These are phyloP conservation scores for Dipteronia dyeriana DNA, from an alignment of 345 rosid species.

Conservation along the genomic window DNA sequence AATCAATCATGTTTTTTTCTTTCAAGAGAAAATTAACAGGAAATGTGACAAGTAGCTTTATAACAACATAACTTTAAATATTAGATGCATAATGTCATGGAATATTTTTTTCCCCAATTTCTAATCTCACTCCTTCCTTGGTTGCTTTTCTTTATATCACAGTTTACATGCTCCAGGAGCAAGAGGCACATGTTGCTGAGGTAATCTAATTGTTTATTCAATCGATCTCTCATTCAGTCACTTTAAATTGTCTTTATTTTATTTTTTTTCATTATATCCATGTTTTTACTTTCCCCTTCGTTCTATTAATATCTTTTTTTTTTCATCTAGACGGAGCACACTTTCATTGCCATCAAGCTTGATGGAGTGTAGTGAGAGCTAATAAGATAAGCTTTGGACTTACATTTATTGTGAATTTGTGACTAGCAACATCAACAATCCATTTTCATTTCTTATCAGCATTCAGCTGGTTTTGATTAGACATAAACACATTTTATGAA, in stretches of 20 bases:
- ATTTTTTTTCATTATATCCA: not conserved
- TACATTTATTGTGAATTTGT: not conserved
- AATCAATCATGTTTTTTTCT: slow-evolving; percentile 5
- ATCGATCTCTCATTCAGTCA: no score
- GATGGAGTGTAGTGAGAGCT: slow-evolving; percentile 97
- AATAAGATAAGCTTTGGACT: slow-evolving; percentile 46
- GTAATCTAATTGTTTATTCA: slow-evolving; percentile 33
- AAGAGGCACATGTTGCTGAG: slow-evolving; percentile 90
- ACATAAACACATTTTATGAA: not conserved
- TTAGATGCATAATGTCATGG: not conserved
- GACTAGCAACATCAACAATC: slow-evolving; percentile 12
- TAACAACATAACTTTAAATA: not conserved
- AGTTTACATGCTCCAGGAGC: slow-evolving; percentile 90
- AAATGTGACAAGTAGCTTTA: not conserved
- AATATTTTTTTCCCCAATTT: not conserved
- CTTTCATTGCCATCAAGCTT: slow-evolving; percentile 98
- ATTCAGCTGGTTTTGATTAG: not conserved
- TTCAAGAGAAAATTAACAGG: not conserved
- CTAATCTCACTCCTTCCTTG: slow-evolving; percentile 4
- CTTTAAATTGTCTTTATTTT: not conserved
- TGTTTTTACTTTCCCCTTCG: not conserved
- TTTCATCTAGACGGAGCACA: slow-evolving; percentile 68
- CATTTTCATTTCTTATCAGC: not conserved
- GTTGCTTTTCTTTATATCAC: slow-evolving; percentile 24
- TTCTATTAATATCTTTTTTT: slow-evolving; percentile 6